phyloP scores from a whole-genome alignment of 2,329 filamentous ascomycete genomes.

The Daldinia sp. region DNA sequence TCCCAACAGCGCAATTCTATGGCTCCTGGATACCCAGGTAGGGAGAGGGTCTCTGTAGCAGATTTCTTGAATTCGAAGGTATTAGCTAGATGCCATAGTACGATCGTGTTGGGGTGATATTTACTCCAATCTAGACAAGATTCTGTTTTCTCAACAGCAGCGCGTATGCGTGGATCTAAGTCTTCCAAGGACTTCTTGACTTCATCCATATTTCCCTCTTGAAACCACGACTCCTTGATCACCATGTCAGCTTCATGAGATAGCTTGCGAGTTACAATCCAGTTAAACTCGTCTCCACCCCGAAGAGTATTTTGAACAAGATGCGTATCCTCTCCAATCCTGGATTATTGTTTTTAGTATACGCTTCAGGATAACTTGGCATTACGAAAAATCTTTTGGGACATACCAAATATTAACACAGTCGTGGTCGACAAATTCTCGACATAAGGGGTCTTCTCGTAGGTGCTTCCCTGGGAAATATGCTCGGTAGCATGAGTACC shows the following conservation, averaged over 20 bases:
- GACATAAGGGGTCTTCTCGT: slow-evolving; percentile 47
- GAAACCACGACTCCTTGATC: slow-evolving; percentile 58
- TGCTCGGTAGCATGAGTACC: slow-evolving; percentile 62
- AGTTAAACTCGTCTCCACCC: slow-evolving; percentile 55
- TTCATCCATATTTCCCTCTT: slow-evolving; percentile 56
- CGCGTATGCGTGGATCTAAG: slow-evolving; percentile 56
- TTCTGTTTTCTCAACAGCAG: slow-evolving; percentile 55
- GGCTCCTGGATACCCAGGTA: slow-evolving; percentile 60
- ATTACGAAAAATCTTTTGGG: not conserved
- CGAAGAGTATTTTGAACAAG: slow-evolving; percentile 55
- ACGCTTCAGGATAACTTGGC: not conserved
- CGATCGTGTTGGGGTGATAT: not conserved
- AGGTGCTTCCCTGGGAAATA: slow-evolving; percentile 52
- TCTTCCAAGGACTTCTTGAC: slow-evolving; percentile 49
- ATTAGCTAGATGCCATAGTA: not conserved
- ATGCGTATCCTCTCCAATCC: slow-evolving; percentile 55
- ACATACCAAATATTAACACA: slow-evolving; percentile 54
- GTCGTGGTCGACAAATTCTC: slow-evolving; percentile 53
- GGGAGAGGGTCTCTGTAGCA: slow-evolving; percentile 62
- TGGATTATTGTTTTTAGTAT: slow-evolving; percentile 10
- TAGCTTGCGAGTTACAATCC: slow-evolving; percentile 56
- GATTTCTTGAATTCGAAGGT: slow-evolving; percentile 47
- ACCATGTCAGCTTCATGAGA: slow-evolving; percentile 53
- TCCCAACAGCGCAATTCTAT: slow-evolving; percentile 59
- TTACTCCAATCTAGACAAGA: slow-evolving; percentile 58